Percentiles rank a stretch among this genome's conserved stretches.
Evolutionary conservation across 345 rosid species (phyloP).

Genomic region (Raphanus sativus): DNA sequence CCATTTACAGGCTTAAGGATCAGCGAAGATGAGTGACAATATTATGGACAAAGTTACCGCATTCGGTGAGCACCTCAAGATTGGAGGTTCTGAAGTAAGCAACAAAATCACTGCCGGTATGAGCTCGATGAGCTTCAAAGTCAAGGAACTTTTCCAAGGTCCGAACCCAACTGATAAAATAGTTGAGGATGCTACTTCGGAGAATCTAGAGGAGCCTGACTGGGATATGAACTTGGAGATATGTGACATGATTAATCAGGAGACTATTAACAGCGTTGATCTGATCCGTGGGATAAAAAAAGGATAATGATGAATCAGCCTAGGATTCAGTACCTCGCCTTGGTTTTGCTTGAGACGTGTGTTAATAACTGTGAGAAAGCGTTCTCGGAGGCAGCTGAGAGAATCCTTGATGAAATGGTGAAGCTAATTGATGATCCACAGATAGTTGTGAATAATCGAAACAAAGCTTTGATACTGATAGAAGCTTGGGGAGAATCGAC

Average conservation of each 20-base stretch:
- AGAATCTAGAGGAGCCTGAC: slow-evolving; percentile 88
- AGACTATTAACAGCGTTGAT: slow-evolving; percentile 73
- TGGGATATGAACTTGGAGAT: slow-evolving; percentile 95
- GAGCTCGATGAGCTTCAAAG: slow-evolving; percentile 95
- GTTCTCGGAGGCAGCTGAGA: slow-evolving; percentile 94
- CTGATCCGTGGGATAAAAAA: slow-evolving; percentile 83
- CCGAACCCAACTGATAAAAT: slow-evolving; percentile 86
- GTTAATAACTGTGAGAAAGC: slow-evolving; percentile 97
- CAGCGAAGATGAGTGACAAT: too few relatives aligned
- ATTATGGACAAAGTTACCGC: slow-evolving; percentile 92
- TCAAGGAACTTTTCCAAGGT: slow-evolving; percentile 93
- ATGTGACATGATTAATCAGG: slow-evolving; percentile 93
- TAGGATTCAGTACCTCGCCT: slow-evolving; percentile 76
- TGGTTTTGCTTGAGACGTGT: slow-evolving; percentile 87
- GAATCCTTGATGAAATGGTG: slow-evolving; percentile 98
- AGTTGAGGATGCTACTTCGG: slow-evolving; percentile 93
- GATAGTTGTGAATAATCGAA: slow-evolving; percentile 83
- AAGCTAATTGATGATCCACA: slow-evolving; percentile 95
- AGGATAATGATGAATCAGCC: slow-evolving; percentile 82
- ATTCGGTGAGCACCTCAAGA: slow-evolving; percentile 91
- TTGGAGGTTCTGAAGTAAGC: slow-evolving; percentile 87
- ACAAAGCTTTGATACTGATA: slow-evolving; percentile 80
- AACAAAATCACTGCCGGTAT: slow-evolving; percentile 79
- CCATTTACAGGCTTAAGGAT: too few relatives aligned
- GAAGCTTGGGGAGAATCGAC: slow-evolving; percentile 98